Base-by-base conservation (phyloP, 495 filamentous ascomycete species). In the Lasiosphaeria miniovina region DNA sequence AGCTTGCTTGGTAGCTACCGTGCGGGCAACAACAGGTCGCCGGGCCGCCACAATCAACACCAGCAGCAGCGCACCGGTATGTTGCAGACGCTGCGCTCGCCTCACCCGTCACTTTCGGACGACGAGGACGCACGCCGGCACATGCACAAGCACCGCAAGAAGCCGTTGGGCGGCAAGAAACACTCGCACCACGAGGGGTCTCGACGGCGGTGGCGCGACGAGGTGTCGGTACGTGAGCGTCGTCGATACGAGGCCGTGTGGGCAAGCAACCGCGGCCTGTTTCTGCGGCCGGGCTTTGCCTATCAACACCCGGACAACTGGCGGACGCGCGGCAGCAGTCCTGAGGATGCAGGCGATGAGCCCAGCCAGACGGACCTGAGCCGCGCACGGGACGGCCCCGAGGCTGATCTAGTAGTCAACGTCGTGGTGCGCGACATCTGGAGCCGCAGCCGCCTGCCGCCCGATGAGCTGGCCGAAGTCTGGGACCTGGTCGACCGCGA, bases 211-310 rank as follows among this genome's bases (percentile, higher is more conserved):
- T 97, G 91, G 90, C 80, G 87, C 36, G 87, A 89, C 59, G 80
- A 84, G 55, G 80, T 98, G 43, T 90, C 89, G 0, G 83, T 88
- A 58, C 74, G 85, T 8, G 90, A 97, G 66, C 81, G 91, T 41
- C 91, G 90, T 65, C 80, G 93, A n/a, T 98, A 98, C 66, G 94
- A 98, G 74, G 95, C 91, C 4, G 87, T 98, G 4, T 98, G 92
- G 91, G 94, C 95, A 32, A 92, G 91, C 15, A 98, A 98, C 66
- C 84, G 84, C 59, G 93, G 92, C 0, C 57, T 93, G n/a, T 66
- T 68, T 49, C 38, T 68, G 14, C 56, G 41, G 9, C 48, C 53
- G 33, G 61, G 59, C 0, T 71, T 64, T 43, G 63, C n/a, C 31
- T 52, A 59, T 3, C 24, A 55, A 11, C 52, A 61, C 32, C 34